Conservation (phyloP, 805 yeast genomes). For the Cyberlindnera japonica region DNA sequence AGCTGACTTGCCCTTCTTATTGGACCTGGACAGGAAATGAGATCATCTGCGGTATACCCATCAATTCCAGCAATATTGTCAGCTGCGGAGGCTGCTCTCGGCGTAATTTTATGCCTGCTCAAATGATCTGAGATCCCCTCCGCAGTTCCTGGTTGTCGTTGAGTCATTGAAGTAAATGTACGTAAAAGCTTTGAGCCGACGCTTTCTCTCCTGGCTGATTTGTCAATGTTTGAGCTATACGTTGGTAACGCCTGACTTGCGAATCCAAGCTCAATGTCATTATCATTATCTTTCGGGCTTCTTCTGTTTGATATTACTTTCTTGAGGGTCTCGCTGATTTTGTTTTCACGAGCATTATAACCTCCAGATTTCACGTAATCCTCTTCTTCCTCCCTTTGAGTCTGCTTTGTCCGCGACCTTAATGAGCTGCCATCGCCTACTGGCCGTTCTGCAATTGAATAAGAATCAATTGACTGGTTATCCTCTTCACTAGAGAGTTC, state of each 20-base stretch:
- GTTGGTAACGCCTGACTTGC: not conserved
- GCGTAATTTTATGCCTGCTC: slow-evolving; percentile 37
- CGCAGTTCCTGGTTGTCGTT: slow-evolving; percentile 22
- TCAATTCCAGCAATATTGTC: slow-evolving; percentile 45
- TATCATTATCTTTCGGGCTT: not conserved
- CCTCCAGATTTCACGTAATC: slow-evolving; percentile 26
- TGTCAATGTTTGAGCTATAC: slow-evolving; percentile 6
- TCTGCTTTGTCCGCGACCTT: slow-evolving; percentile 12
- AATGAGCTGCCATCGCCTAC: slow-evolving; percentile 2
- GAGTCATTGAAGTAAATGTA: slow-evolving; percentile 22
- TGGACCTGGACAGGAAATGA: slow-evolving; percentile 13
- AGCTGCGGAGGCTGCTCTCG: slow-evolving; percentile 39
- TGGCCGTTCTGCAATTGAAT: slow-evolving; percentile 10
- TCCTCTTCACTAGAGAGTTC: slow-evolving; percentile 14
- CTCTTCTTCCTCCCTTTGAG: slow-evolving; percentile 28
- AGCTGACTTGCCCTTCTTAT: slow-evolving; percentile 8
- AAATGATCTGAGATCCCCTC: slow-evolving; percentile 32
- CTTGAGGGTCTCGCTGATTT: slow-evolving; percentile 33
- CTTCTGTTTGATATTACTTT: slow-evolving; percentile 24
- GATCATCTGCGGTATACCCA: slow-evolving; percentile 23
- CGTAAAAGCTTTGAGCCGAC: slow-evolving; percentile 14
- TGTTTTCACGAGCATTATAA: slow-evolving; percentile 33
- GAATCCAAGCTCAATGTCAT: not conserved
- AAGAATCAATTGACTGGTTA: slow-evolving; percentile 8
- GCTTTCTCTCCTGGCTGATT: slow-evolving; percentile 4